Conservation (phyloP, 2,329 filamentous ascomycete genomes). For the Rhytidhysteron rufulum region DNA sequence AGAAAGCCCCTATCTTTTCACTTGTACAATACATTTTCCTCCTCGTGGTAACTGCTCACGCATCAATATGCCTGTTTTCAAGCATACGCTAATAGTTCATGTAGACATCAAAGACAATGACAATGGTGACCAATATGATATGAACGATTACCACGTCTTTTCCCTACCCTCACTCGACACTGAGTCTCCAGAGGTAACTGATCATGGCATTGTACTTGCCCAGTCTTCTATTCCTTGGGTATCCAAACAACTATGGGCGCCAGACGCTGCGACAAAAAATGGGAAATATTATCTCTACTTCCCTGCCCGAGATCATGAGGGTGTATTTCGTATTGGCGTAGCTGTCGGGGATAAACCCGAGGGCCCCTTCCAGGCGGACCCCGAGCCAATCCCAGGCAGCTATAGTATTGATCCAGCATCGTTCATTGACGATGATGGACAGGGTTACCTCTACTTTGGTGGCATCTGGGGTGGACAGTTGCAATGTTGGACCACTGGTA, state of each 20-base stretch:
- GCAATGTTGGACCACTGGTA: constrained; percentile 65
- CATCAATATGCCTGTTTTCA: too few relatives aligned
- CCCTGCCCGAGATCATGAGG: constrained; percentile 67
- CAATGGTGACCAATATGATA: constrained; percentile 83
- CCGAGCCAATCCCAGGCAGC: constrained; percentile 61
- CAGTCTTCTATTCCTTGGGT: constrained; percentile 70
- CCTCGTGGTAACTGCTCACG: too few relatives aligned
- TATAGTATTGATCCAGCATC: constrained; percentile 75
- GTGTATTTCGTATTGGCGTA: constrained; percentile 71
- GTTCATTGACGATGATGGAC: constrained; percentile 66
- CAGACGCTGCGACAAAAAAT: constrained; percentile 66
- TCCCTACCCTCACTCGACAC: constrained; percentile 55
- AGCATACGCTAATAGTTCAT: too few relatives aligned
- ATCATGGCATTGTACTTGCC: constrained; percentile 68
- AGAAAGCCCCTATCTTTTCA: too few relatives aligned
- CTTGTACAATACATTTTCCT: too few relatives aligned
- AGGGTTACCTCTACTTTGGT: constrained; percentile 70
- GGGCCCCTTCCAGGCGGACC: constrained; percentile 66
- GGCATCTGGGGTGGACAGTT: constrained; percentile 79
- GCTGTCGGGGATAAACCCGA: constrained; percentile 61
- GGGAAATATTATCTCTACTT: constrained; percentile 75
- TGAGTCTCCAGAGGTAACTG: constrained; percentile 51
- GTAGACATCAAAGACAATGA: constrained; percentile 74
- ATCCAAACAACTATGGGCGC: constrained; percentile 75
- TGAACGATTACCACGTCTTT: constrained; percentile 80